Conservation (phyloP, 1,139 yeast genomes). For the Blastobotrys ciferrii region DNA sequence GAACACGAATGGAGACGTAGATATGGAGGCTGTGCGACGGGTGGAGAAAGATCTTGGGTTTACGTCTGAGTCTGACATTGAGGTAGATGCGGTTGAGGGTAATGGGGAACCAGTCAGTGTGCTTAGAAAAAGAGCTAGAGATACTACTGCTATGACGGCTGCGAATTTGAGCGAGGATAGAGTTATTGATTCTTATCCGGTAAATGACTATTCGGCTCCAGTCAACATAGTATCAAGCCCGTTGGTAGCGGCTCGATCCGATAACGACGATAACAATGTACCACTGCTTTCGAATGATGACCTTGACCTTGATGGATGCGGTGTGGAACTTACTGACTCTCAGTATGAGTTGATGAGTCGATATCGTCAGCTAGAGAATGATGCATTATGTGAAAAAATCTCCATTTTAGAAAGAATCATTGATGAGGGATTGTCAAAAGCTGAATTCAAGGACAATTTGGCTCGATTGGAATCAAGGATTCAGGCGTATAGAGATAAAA, state of each 20-base stretch:
- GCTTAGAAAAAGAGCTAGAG: background rate
- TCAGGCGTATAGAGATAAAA: background rate
- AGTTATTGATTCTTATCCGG: background rate
- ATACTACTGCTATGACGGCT: background rate
- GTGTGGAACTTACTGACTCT: background rate
- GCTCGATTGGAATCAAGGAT: slow-evolving; percentile 5
- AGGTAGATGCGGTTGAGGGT: background rate
- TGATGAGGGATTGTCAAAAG: background rate
- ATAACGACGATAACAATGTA: background rate
- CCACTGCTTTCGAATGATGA: background rate
- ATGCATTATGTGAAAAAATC: slow-evolving; percentile 5
- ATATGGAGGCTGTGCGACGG: background rate
- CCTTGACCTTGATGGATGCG: background rate
- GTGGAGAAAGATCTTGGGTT: background rate
- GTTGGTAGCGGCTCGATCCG: background rate
- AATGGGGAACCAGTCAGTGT: slow-evolving; percentile 4
- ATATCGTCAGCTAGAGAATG: background rate
- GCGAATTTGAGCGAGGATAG: background rate
- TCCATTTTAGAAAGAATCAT: slow-evolving; percentile 4
- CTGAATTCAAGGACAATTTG: background rate
- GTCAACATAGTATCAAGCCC: slow-evolving; percentile 4
- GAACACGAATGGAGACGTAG: background rate
- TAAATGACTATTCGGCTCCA: background rate
- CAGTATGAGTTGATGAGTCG: slow-evolving; percentile 3
- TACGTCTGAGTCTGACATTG: background rate